Base-by-base conservation (phyloP, 2,329 filamentous ascomycete species). In the Fusarium irregulare region DNA sequence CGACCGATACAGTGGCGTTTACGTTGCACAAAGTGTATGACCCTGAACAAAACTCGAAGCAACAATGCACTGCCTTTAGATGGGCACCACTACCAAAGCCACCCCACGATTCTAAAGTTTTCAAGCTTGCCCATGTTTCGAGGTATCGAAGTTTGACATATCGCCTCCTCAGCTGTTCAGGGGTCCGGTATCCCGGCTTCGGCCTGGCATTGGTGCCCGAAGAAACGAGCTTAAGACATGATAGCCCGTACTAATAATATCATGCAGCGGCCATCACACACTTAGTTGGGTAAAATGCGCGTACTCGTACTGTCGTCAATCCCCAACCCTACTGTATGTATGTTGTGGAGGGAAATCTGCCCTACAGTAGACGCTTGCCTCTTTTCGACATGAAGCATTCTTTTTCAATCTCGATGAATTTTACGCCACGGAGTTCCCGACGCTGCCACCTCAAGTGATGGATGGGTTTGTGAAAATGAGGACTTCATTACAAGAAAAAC, bases 251-350 rank as follows among this genome's bases (percentile, higher is more conserved):
- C 58, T 64, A 50, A 42, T 37, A 48, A 30, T 51, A 64, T 46
- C 63, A 64, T 70, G 63, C 67, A 71, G 58, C 47, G 58, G 46
- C 47, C 42, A 64, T 64, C 42, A 47, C 42, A 34, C 49, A 56
- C 32, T 54, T 49, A 28, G 46, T 42, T 51, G 40, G 48, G 49
- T 27, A 51, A 42, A 14, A 37, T 41, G 37, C 46, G 45, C 25
- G 14, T 63, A 21, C 49, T 32, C 44, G 27, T 48, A 30, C 16
- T 27, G 40, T 34, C 45, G 14, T 40, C 41, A 37, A 54, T 42
- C 41, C 56, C 40, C 28, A 40, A 30, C 21, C 20, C 37, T 47
- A 30, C 21, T n/a, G 27, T 47, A 32, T 23, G 25, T 56, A 32
- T 23, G 25, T 56, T 58, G 49, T 53, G 53, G 53, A 21, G 49